phyloP scores from a whole-genome alignment of 2,329 filamentous ascomycete genomes.

The Microascus cirrosus region DNA sequence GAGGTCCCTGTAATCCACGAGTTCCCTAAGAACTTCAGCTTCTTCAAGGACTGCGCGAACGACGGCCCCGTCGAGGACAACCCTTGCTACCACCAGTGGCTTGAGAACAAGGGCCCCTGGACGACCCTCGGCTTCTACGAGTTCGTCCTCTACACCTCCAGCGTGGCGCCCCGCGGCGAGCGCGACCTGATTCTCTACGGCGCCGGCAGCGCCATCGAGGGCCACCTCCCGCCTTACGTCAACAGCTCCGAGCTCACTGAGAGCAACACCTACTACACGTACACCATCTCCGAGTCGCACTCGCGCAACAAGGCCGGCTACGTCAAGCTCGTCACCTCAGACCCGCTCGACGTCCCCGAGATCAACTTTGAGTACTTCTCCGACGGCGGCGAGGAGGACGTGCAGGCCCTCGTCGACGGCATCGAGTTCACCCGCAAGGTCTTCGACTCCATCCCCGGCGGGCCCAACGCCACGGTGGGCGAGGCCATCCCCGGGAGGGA shows the following conservation, averaged over 20 bases:
- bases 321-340: constrained; percentile 46
- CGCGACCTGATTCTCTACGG: constrained; percentile 10
- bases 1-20: constrained; percentile 20
- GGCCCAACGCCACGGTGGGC: constrained; percentile 3
- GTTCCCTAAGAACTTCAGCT: constrained; percentile 17
- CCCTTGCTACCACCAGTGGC: constrained; percentile 10
- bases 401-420: constrained; percentile 45
- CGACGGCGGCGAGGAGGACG: constrained; percentile 22
- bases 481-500: background rate
- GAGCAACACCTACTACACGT: background rate
- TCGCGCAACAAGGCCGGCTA: constrained; percentile 43
- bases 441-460: background rate
- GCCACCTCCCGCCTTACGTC: constrained; percentile 10
- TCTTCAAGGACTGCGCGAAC: background rate
- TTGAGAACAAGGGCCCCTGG: background rate
- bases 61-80: constrained; percentile 12
- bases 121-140: constrained; percentile 1
- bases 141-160: constrained; percentile 5
- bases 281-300: constrained; percentile 25
- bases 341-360: constrained; percentile 52
- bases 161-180: constrained; percentile 4
- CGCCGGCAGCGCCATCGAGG: constrained; percentile 10
- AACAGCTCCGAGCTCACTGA: constrained; percentile 6
- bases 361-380: constrained; percentile 54
- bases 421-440: constrained; percentile 34